Conservation (phyloP, 768 basidiomycete species). For the Lanmaoa rubissima region DNA sequence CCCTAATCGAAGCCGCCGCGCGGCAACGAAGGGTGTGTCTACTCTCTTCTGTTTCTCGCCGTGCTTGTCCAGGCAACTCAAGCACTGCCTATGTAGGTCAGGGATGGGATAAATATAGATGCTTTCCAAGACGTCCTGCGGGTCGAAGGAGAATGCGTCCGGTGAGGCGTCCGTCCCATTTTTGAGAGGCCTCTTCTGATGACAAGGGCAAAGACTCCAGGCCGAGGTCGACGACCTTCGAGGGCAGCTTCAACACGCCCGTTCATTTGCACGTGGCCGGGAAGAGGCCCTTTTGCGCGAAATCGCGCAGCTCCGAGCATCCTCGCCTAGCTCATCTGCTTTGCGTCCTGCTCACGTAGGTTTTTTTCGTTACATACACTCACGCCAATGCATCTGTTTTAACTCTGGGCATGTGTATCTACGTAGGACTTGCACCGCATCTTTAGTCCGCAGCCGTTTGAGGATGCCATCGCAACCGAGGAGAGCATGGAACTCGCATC, state of each 20-base stretch:
- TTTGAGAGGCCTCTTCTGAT: background rate
- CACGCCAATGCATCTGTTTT: background rate
- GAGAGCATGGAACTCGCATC: slow-evolving; percentile 54
- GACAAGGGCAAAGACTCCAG: slow-evolving; percentile 27
- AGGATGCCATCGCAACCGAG: slow-evolving; percentile 36
- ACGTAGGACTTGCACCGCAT: slow-evolving; percentile 4
- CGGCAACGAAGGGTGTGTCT: slow-evolving; percentile 25
- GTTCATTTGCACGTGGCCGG: slow-evolving; percentile 23
- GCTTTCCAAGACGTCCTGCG: slow-evolving; percentile 25
- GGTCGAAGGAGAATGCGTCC: slow-evolving; percentile 37
- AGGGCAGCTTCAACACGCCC: slow-evolving; percentile 30
- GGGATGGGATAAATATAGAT: slow-evolving; percentile 15
- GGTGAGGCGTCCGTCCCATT: slow-evolving; percentile 22
- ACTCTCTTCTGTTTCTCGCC: background rate
- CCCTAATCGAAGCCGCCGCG: slow-evolving; percentile 24
- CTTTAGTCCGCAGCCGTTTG: slow-evolving; percentile 27
- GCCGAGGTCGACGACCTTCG: slow-evolving; percentile 29
- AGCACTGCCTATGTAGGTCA: slow-evolving; percentile 6
- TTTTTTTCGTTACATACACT: background rate
- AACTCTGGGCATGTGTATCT: background rate
- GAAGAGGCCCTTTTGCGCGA: slow-evolving; percentile 36
- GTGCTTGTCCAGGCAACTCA: background rate
- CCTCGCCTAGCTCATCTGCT: slow-evolving; percentile 1
- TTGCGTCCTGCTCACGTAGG: slow-evolving; percentile 3
- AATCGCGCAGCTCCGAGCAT: slow-evolving; percentile 21